phyloP scores from a whole-genome alignment of 2,329 filamentous ascomycete species.

The Colletotrichum tamarilloi region DNA sequence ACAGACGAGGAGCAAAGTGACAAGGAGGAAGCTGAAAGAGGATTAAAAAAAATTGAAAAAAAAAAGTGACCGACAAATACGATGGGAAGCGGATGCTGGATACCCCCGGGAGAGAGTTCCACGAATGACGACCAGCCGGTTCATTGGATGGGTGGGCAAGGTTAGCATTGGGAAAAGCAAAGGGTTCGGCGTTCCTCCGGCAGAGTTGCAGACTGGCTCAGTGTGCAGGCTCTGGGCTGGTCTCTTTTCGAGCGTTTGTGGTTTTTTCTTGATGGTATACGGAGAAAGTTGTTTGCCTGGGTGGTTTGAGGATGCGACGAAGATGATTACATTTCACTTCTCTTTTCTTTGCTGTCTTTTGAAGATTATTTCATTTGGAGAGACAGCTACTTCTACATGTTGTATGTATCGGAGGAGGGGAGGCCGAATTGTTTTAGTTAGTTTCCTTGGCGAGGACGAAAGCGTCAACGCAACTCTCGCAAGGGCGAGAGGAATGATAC shows the following conservation, averaged over 20 bases:
- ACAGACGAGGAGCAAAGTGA: background rate
- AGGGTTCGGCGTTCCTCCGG: constrained; percentile 28
- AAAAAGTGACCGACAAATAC: background rate
- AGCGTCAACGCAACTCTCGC: constrained; percentile 20
- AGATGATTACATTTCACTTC: constrained; percentile 1
- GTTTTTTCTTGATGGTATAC: constrained; percentile 18
- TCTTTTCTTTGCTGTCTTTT: background rate
- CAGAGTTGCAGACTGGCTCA: background rate
- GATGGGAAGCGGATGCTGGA: constrained; percentile 12
- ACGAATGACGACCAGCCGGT: constrained; percentile 31
- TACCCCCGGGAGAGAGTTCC: constrained; percentile 18
- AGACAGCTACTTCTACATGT: background rate
- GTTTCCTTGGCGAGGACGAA: constrained; percentile 17
- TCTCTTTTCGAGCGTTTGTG: constrained; percentile 26
- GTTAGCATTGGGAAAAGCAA: constrained; percentile 33
- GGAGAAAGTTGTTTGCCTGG: background rate
- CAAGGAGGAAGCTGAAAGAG: background rate
- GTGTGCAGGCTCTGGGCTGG: background rate
- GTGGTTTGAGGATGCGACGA: background rate
- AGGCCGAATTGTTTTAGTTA: constrained; percentile 12
- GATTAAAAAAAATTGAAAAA: background rate
- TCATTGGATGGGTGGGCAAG: constrained; percentile 16
- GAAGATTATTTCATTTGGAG: constrained; percentile 4
- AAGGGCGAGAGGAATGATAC: constrained; percentile 35
- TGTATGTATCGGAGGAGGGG: background rate